Evolutionary conservation across 140 eudicot genomes (phyloP), one percentile per base, ranked within the genome.

Genomic region (Stevia rebaudiana): DNA sequence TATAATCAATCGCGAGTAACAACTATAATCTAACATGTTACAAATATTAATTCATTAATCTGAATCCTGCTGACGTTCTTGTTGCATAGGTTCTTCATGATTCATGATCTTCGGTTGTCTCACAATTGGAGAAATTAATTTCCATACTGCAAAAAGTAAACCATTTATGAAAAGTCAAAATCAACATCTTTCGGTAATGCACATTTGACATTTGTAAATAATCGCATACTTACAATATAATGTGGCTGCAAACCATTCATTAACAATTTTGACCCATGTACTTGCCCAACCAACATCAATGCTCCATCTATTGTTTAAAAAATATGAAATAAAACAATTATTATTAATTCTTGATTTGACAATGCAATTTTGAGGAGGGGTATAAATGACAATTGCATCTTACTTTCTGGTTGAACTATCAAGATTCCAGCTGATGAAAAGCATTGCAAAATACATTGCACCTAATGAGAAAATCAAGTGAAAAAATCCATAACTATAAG

Each of bases 251-350:
- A 94, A 88, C 99, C 99, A 94, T 76, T 88, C 99, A 37, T 94
- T 85, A 23, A 94, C 85, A 37, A 94, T 83, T 80, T 86, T 94
- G 63, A 94, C 97, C 99, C 99, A 94, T 21, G 95, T 94, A 70
- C 99, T 94, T 43, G 99, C 88, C 99, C 99, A 94, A 3, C 99
- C 99, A 21, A 94, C 97, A 47, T 94, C 99, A 8, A 94, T 94
- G 82, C 95, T 88, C 96, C 96, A 94, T 78, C 97, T 94, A 68
- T 66, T 28, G 4, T 28, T 53, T 18, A 33, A 59, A 30, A 62
- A 25, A 49, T 16, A 23, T 57, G n/a, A 11, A 28, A 49, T 56
- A 21, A 62, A n/a, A 42, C 6, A 11, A 3, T n/a, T 39, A 4
- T 43, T 75, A 8, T 19, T 16, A 11, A 36, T 6, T 65, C 44